Conservation (phyloP, 108 stramenopile genomes). For the Chaetoceros tenuissimus region DNA sequence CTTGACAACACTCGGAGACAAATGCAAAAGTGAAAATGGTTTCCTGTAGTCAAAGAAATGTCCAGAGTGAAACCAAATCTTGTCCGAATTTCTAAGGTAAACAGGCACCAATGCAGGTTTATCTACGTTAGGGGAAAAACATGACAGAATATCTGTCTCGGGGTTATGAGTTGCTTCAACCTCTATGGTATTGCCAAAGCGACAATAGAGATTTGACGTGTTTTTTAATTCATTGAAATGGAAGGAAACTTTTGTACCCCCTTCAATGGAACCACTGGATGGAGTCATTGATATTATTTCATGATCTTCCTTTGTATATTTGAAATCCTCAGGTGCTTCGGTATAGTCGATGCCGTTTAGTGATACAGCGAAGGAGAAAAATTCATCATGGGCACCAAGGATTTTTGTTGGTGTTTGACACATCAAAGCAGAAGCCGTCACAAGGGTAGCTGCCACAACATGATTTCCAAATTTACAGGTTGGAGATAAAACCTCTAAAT, state of each 20-base stretch:
- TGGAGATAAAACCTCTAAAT: background rate
- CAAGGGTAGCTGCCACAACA: conserved; percentile 10
- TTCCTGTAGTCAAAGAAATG: background rate
- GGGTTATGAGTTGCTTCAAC: background rate
- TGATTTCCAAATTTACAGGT: conserved; percentile 20
- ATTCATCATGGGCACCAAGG: conserved; percentile 1
- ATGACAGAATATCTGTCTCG: conserved; percentile 12
- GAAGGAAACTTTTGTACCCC: conserved; percentile 26
- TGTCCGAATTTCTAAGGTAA: conserved; percentile 1
- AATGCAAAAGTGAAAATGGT: background rate
- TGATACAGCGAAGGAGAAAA: conserved; percentile 22
- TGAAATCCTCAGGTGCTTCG: too few relatives aligned
- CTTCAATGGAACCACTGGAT: conserved; percentile 10
- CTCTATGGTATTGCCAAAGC: background rate
- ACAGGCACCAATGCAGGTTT: conserved; percentile 16
- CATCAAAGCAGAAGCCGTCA: conserved; percentile 9
- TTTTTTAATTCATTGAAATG: background rate
- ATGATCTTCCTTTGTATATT: conserved; percentile 13
- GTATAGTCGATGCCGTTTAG: too few relatives aligned
- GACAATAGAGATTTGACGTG: background rate
- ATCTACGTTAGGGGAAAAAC: background rate
- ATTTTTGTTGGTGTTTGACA: conserved; percentile 11
- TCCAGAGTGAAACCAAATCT: background rate
- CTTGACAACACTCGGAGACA: background rate
- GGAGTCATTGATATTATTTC: conserved; percentile 17